Base-by-base conservation (phyloP, 2,329 filamentous ascomycete species). In the Ampelomyces quisqualis region DNA sequence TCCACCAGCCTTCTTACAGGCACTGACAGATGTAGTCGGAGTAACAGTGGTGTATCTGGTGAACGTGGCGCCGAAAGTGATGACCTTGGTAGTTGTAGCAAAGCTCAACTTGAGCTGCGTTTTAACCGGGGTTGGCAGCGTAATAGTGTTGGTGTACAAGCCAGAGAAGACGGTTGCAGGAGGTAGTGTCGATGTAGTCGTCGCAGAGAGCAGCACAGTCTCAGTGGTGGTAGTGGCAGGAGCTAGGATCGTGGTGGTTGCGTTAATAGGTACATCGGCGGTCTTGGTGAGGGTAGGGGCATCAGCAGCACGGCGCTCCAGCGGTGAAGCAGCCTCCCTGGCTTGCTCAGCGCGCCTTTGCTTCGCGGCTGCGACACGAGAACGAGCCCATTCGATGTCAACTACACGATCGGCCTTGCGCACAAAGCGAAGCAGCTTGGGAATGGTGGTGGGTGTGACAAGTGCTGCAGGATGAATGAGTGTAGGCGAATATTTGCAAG, bases 151-250 rank as follows among this genome's bases (percentile, higher is more conserved):
- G 1, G 61, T 67, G 11, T 55, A 59, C 11, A 60, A 43, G 7
- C 69, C 69, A 4, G 58, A 64, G 31, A 59, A 60, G 7, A 71
- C 51, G 0, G 69, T 72, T 3, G 53, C 48, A 13, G 68, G 62
- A 3, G 68, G 65, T 1, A 69, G 45, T 1, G 59, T 68, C 2
- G 52, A 57, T 1, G 59, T 61, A 8, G 52, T 49, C 1, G 59
- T 57, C 1, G 47, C 49, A 9, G 55, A 55, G 17, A 53, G 31
- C 4, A 66, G 35, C 9, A 58, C 50, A 2, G 55, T 53, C 18
- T 64, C 62, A 1, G 58, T 62, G 1, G 56, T 61, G 1, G 65
- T 69, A 5, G 43, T 54, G 5, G 65, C 35, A 8, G 44, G 36
- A 13, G 55, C 63, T 13, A 60, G 62, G 13, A 53, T 38, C 2